A percentile compares a stretch with the other conserved stretches of the same genome.
Evolutionary conservation across 768 basidiomycete genomes (phyloP).

Genomic region (Cystofilobasidium macerans): DNA sequence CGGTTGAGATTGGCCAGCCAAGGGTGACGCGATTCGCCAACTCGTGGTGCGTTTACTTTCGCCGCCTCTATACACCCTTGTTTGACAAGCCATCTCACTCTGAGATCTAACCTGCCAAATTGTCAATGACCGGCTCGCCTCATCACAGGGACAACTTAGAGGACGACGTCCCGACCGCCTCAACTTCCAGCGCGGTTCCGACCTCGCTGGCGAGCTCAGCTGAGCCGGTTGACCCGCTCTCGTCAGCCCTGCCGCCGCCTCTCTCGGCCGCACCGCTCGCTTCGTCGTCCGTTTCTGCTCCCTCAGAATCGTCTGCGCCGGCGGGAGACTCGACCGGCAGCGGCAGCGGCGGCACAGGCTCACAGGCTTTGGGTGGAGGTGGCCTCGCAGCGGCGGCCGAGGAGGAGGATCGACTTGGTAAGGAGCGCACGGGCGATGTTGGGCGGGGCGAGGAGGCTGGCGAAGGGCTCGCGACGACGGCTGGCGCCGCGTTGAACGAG

Average conservation of each 20-base stretch:
- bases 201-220: background rate
- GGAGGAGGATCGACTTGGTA: conserved; percentile 14
- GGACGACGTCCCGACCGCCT: background rate
- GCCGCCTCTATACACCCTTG: no score
- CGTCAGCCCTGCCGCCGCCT: conserved; percentile 9
- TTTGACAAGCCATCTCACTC: no score
- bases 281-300: background rate
- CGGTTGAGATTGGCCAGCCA: conserved; percentile 74
- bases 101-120: no score
- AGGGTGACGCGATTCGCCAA: conserved; percentile 65
- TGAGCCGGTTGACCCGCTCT: conserved; percentile 1
- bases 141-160: conserved; percentile 20
- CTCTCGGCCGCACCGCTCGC: conserved; percentile 14
- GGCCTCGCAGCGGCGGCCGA: conserved; percentile 12
- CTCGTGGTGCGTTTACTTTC: conserved; percentile 33
- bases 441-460: conserved; percentile 23
- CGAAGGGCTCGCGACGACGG: conserved; percentile 15
- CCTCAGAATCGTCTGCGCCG: background rate
- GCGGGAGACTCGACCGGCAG: background rate
- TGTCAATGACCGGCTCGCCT: background rate
- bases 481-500: conserved; percentile 15
- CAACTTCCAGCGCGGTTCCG: background rate
- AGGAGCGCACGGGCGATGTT: conserved; percentile 3
- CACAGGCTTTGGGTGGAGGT: background rate
- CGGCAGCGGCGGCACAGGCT: background rate